Conservation (phyloP, 345 rosid genomes). For the Citrus medica region DNA sequence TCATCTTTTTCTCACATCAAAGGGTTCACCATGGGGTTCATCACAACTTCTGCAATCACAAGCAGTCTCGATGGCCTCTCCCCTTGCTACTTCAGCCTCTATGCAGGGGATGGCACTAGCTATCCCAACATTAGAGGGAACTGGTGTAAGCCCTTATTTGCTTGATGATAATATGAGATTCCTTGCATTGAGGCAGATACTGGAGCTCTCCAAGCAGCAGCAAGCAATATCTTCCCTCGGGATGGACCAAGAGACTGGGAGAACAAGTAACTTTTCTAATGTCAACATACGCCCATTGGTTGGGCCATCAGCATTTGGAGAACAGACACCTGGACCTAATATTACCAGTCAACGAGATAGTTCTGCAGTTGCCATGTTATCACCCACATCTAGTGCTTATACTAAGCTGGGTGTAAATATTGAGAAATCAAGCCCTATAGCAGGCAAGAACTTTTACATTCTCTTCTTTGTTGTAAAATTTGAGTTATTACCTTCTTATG, state of each 20-base stretch:
- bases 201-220: conserved; percentile 41
- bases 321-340: conserved; percentile 15
- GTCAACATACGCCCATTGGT: conserved; percentile 15
- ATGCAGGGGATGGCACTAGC: conserved; percentile 18
- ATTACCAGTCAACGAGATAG: conserved; percentile 12
- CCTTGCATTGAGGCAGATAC: conserved; percentile 38
- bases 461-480: neutral
- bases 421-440: conserved; percentile 8
- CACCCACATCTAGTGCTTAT: conserved; percentile 13
- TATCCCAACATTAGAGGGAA: conserved; percentile 16
- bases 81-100: conserved; percentile 17
- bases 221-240: conserved; percentile 27
- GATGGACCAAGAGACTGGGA: conserved; percentile 22
- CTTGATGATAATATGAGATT: conserved; percentile 44
- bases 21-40: conserved; percentile 13
- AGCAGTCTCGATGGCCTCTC: conserved; percentile 18
- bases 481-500: conserved; percentile 9
- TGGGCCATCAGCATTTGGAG: conserved; percentile 23
- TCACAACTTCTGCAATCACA: conserved; percentile 21
- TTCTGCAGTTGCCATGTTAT: conserved; percentile 19
- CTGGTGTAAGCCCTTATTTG: conserved; percentile 16
- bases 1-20: conserved; percentile 14
- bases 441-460: conserved; percentile 22
- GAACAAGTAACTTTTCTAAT: conserved; percentile 18
- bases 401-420: conserved; percentile 15